Percentiles rank a stretch among this genome's conserved stretches.
phyloP scores from a whole-genome alignment of 116 monocot species.

The Iris pallida region DNA sequence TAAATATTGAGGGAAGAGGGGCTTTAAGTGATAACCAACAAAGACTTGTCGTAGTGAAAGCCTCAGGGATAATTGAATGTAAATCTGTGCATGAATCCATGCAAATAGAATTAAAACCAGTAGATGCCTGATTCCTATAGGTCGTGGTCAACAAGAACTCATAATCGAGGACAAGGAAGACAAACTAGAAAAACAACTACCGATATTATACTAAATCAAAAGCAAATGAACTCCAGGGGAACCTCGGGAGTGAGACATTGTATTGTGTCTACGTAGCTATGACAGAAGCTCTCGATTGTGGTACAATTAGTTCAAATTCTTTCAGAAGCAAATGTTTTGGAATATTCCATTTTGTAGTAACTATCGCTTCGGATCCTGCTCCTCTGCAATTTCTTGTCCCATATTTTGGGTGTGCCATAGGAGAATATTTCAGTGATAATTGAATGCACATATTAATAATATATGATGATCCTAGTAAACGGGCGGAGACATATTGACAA shows the following conservation, averaged over 20 bases:
- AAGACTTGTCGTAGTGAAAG: background rate
- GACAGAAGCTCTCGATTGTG: background rate
- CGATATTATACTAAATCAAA: constrained; percentile 21
- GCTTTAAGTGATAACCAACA: background rate
- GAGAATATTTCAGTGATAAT: too few relatives aligned
- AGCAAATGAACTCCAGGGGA: constrained; percentile 11
- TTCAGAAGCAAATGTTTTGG: background rate
- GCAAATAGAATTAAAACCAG: constrained; percentile 12
- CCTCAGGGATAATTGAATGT: too few relatives aligned
- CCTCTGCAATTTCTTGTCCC: too few relatives aligned
- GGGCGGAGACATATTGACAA: too few relatives aligned
- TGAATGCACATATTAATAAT: too few relatives aligned
- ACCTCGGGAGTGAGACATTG: constrained; percentile 12
- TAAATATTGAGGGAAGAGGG: constrained; percentile 1
- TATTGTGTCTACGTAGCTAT: constrained; percentile 19
- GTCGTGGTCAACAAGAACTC: constrained; percentile 15
- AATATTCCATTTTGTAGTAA: too few relatives aligned
- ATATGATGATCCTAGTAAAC: too few relatives aligned
- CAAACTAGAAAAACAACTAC: constrained; percentile 18
- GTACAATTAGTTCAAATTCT: too few relatives aligned
- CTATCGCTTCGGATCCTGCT: too few relatives aligned
- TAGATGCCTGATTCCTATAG: constrained; percentile 12
- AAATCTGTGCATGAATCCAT: too few relatives aligned
- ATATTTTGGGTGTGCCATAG: too few relatives aligned
- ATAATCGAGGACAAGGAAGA: constrained; percentile 10